Percentiles rank a stretch among this genome's conserved stretches.
phyloP scores from a whole-genome alignment of 495 filamentous ascomycete genomes.

The Penicillium paradoxum region DNA sequence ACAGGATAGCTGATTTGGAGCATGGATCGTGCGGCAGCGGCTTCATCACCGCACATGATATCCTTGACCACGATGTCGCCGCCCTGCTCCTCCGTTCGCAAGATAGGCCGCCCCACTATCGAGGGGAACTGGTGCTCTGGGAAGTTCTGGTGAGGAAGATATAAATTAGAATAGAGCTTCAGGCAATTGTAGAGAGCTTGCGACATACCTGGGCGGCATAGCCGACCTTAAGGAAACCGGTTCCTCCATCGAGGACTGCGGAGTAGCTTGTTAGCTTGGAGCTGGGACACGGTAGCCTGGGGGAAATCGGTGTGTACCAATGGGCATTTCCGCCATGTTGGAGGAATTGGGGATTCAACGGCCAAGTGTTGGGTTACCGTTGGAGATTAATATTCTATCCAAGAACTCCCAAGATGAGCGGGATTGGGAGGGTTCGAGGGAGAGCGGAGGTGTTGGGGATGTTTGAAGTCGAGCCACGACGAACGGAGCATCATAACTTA shows the following conservation, averaged over 20 bases:
- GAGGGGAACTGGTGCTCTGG: slow-evolving; percentile 97
- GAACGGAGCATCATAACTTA: slow-evolving; percentile 27
- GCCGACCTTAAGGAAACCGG: slow-evolving; percentile 98
- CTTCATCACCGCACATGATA: slow-evolving; percentile 99
- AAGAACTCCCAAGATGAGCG: slow-evolving; percentile 20
- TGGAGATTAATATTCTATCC: background rate
- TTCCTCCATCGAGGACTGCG: slow-evolving; percentile 97
- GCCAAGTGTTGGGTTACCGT: background rate
- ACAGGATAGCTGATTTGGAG: slow-evolving; percentile 95
- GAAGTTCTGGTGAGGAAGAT: slow-evolving; percentile 65
- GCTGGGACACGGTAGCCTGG: slow-evolving; percentile 25
- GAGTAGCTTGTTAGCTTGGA: slow-evolving; percentile 28
- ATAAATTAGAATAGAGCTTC: slow-evolving; percentile 10
- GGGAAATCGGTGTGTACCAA: slow-evolving; percentile 48
- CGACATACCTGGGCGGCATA: slow-evolving; percentile 77
- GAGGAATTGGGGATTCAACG: slow-evolving; percentile 7
- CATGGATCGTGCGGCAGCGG: slow-evolving; percentile 90
- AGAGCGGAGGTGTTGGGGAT: slow-evolving; percentile 20
- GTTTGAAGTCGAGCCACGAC: slow-evolving; percentile 17
- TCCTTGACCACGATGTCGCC: slow-evolving; percentile 87
- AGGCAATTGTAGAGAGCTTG: background rate
- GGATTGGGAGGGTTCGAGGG: slow-evolving; percentile 19
- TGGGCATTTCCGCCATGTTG: slow-evolving; percentile 67
- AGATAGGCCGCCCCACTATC: slow-evolving; percentile 95
- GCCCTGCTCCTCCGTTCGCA: slow-evolving; percentile 85